Evolutionary conservation across 345 rosid species (phyloP).

Genomic region (Aegle marmelos): DNA sequence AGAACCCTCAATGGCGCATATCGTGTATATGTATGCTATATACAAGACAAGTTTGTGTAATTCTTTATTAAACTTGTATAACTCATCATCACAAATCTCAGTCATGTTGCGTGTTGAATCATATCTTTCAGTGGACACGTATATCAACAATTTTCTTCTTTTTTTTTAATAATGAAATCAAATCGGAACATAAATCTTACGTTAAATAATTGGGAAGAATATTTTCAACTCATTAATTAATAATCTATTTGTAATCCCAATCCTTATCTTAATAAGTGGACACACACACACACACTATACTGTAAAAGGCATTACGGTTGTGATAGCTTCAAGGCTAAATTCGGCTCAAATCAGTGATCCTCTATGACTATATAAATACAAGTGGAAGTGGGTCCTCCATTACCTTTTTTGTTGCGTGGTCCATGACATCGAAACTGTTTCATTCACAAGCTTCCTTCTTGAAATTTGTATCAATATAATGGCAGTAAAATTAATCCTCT

Average conservation of each 20-base stretch:
- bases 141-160: no score
- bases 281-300: no score
- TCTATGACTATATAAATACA: no score
- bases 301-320: neutral
- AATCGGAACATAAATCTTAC: neutral
- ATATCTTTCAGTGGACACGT: no score
- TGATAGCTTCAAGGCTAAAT: neutral
- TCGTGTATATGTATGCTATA: no score
- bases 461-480: neutral
- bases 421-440: neutral
- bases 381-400: neutral
- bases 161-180: no score
- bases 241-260: neutral
- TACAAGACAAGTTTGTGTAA: no score
- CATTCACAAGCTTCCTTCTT: neutral
- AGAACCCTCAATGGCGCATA: no score
- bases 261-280: neutral
- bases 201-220: neutral
- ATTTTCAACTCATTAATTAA: no score
- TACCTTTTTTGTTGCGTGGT: neutral
- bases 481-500: neutral
- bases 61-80: no score
- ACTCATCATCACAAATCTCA: no score
- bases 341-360: neutral
- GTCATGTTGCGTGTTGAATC: no score